These are phyloP conservation scores for Auriculariales sp. DNA, from an alignment of 768 basidiomycete genomes.

Conservation along the genomic window DNA sequence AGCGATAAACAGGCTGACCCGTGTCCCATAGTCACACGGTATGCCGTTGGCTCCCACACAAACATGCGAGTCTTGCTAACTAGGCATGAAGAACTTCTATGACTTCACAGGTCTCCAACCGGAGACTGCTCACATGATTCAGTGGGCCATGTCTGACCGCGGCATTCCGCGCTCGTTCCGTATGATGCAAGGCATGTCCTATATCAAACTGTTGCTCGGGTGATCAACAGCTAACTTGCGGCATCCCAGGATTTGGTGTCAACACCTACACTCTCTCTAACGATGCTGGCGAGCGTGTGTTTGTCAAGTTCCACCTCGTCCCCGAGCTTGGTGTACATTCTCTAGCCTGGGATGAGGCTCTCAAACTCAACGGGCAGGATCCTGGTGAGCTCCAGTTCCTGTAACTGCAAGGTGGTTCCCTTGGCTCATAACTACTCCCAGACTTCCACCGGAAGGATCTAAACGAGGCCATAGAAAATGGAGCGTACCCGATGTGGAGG, in stretches of 20 bases:
- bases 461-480: conserved; percentile 64
- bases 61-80: no score
- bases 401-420: neutral
- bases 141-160: conserved; percentile 81
- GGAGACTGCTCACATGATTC: conserved; percentile 62
- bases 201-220: conserved; percentile 11
- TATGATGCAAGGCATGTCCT: conserved; percentile 56
- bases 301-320: conserved; percentile 82
- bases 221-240: neutral
- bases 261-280: conserved; percentile 75
- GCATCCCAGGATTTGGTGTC: conserved; percentile 45
- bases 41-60: conserved; percentile 3
- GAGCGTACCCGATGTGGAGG: conserved; percentile 62
- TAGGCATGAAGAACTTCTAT: conserved; percentile 92
- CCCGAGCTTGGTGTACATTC: conserved; percentile 72
- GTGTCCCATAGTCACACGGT: no score
- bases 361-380: conserved; percentile 73
- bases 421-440: conserved; percentile 5
- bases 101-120: conserved; percentile 64
- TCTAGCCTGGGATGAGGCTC: conserved; percentile 78
- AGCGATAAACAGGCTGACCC: no score
- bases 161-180: conserved; percentile 72
- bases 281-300: conserved; percentile 45
- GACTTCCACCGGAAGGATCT: conserved; percentile 85
- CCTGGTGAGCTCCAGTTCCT: conserved; percentile 31